Base-by-base conservation (phyloP, 768 basidiomycete genomes). In the Dioszegia aurantiaca region DNA sequence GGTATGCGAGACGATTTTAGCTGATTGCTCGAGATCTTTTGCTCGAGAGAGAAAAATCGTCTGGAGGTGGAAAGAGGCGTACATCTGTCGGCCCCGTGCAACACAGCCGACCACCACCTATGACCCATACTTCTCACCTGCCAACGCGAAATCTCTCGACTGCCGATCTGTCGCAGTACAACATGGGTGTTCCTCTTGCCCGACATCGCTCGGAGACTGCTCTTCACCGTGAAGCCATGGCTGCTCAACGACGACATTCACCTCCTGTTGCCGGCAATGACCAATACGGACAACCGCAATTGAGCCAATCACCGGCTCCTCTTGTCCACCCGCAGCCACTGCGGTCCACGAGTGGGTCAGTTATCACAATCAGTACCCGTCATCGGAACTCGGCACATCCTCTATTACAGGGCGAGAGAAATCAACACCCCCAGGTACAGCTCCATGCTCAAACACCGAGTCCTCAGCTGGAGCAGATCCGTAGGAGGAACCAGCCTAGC, bases 11-110 rank as follows among this genome's bases (percentile, higher is more conserved):
- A 48, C 28, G 9, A 27, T 26, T 36, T 23, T 9, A 40, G 51
- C 51, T 53, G 39, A 53, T 26, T 16, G 14, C 10, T 21, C 9
- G 12, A 73, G 72, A 73, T 58, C 62, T 73, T 14, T 62, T 73
- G 14, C 61, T 70, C 5, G 72, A 73, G 46, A 51, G 72, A 52
- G 61, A 68, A 40, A 73, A 70, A 42, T 73, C 72, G 11, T 60
- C 65, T 12, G 58, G 45, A 1, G 44, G 59, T 21, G 54, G 41
- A 5, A 24, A 12, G 41, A 19, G 54, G n/a, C 27, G 40, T 4
- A 55, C 27, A 28, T 33, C 40, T 3, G 54, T 31, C 21, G 39
- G 39, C 26, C 53, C 53, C 30, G 42, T 39, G 10, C 39, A 16
- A 9, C 52, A 57, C 26, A 27, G 39, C n/a, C 57, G 61, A 53